Conservation (phyloP, 83 land plant species). For the Larix sibirica region DNA sequence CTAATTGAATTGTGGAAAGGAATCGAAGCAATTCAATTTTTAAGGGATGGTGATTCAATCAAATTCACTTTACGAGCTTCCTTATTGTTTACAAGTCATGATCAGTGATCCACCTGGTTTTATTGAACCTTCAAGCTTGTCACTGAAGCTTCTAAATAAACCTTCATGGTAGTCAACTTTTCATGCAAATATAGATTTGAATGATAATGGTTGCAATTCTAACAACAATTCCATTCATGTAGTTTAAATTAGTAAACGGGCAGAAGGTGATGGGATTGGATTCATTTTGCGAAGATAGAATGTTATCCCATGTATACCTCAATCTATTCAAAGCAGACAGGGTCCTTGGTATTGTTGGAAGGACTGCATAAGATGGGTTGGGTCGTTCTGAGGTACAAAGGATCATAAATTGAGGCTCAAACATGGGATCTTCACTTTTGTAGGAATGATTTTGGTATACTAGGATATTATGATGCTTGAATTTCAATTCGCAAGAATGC, state of each 20-base stretch:
- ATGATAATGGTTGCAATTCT: constrained; percentile 17
- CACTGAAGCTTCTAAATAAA: too few species aligned
- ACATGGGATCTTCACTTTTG: constrained; percentile 1
- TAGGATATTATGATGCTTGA: background rate
- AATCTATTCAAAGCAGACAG: background rate
- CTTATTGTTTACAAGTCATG: too few species aligned
- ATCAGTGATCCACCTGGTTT: too few species aligned
- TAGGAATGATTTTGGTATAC: constrained; percentile 3
- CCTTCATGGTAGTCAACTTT: too few species aligned
- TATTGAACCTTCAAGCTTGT: too few species aligned
- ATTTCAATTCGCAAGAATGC: background rate
- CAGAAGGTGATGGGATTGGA: background rate
- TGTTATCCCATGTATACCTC: background rate
- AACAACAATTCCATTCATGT: constrained; percentile 2
- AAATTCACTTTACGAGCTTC: too few species aligned
- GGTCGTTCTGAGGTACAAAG: background rate
- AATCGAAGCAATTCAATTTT: too few species aligned
- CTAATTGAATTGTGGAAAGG: too few species aligned
- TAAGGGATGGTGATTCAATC: too few species aligned
- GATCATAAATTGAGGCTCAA: background rate
- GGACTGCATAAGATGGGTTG: background rate
- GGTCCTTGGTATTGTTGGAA: background rate
- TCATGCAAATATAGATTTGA: too few species aligned
- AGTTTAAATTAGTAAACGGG: background rate
- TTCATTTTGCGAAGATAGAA: background rate